Percentiles rank a stretch among this genome's conserved stretches.
Evolutionary conservation across 177 flowering plant species (phyloP).

Genomic region (Vitis hybrid): DNA sequence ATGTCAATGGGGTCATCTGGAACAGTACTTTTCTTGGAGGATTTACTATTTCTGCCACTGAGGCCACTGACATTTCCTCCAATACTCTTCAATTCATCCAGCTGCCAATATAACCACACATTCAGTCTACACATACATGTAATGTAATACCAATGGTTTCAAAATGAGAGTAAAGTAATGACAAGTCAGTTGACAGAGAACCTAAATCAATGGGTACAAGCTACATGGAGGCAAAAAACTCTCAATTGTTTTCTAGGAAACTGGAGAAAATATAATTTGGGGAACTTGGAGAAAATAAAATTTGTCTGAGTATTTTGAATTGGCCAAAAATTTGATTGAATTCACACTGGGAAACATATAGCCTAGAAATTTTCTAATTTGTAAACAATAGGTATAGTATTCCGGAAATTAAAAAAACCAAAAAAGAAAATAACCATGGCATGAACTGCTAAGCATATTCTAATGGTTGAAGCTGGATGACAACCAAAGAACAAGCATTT

Average conservation of each 20-base stretch:
- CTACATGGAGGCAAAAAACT: too few species aligned
- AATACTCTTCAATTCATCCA: conserved; percentile 7
- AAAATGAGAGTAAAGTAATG: neutral
- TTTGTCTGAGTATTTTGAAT: too few species aligned
- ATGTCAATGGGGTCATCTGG: conserved; percentile 8
- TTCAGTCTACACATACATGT: neutral
- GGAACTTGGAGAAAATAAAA: neutral
- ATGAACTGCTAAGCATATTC: neutral
- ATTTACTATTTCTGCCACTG: too few species aligned
- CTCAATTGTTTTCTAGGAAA: neutral
- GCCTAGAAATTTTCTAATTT: too few species aligned
- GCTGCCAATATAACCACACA: conserved; percentile 31
- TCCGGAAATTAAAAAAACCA: too few species aligned
- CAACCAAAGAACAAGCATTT: neutral
- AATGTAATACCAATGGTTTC: neutral
- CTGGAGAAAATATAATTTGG: neutral
- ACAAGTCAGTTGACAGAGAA: neutral
- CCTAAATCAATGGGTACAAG: neutral
- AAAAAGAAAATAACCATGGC: too few species aligned
- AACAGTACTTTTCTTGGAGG: too few species aligned
- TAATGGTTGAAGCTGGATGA: neutral
- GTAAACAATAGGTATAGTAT: neutral
- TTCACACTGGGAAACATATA: too few species aligned
- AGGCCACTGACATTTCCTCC: too few species aligned
- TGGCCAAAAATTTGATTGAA: too few species aligned